Evolutionary conservation across 495 filamentous ascomycete genomes (phyloP).

Genomic region (Tuber indicum): DNA sequence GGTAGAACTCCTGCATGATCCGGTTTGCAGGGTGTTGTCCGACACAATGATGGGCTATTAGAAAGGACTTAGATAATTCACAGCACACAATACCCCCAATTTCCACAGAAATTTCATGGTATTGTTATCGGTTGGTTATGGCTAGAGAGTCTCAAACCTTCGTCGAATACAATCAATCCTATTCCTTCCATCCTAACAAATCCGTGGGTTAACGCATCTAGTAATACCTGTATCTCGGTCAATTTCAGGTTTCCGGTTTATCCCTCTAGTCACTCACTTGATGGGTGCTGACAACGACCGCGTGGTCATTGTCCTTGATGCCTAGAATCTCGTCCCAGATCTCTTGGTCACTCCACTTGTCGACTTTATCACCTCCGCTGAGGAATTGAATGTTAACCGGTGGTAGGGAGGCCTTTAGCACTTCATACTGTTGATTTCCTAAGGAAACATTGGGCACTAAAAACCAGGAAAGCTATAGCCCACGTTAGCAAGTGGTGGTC

Average conservation of each 20-base stretch:
- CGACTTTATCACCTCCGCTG: constrained; percentile 58
- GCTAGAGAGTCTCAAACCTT: constrained; percentile 54
- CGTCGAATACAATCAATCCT: constrained; percentile 76
- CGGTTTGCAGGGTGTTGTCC: constrained; percentile 59
- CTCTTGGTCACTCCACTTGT: constrained; percentile 64
- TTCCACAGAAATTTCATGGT: constrained; percentile 10
- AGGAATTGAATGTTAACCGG: constrained; percentile 58
- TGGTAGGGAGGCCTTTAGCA: constrained; percentile 57
- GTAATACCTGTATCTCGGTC: constrained; percentile 50
- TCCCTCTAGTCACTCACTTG: constrained; percentile 16
- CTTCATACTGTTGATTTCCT: constrained; percentile 63
- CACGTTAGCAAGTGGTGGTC: constrained; percentile 10
- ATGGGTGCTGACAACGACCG: constrained; percentile 38
- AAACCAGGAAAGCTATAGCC: constrained; percentile 73
- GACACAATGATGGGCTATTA: constrained; percentile 63
- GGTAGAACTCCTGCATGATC: constrained; percentile 76
- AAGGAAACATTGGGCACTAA: constrained; percentile 71
- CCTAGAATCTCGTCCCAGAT: constrained; percentile 67
- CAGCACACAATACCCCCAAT: constrained; percentile 4
- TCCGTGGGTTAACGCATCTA: constrained; percentile 71
- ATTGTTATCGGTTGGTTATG: not conserved
- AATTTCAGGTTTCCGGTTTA: not conserved
- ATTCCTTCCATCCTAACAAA: constrained; percentile 66
- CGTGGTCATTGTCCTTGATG: constrained; percentile 8
- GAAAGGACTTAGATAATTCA: constrained; percentile 36